Conservation (phyloP, 2,329 filamentous ascomycete genomes). For the Pestalotiopsis sp. region DNA sequence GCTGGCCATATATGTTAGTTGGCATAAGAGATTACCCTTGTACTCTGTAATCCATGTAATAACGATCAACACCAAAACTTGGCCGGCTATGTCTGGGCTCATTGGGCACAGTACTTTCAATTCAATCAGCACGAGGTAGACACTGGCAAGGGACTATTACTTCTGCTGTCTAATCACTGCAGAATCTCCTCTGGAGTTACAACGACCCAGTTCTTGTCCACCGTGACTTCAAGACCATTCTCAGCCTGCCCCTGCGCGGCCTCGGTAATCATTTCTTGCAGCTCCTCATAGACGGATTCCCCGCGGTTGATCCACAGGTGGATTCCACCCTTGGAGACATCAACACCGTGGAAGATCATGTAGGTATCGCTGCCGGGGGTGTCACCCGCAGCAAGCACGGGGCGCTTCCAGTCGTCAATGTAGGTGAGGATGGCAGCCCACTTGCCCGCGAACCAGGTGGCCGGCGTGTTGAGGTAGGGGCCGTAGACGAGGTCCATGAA, state of each 20-base stretch:
- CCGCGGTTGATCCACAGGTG: slow-evolving; percentile 46
- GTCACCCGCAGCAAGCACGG: slow-evolving; percentile 45
- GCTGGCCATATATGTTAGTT: no score
- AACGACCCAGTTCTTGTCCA: slow-evolving; percentile 48
- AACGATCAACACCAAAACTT: no score
- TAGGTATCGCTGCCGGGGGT: slow-evolving; percentile 46
- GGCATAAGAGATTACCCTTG: no score
- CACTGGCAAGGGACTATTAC: no score
- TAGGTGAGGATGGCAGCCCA: slow-evolving; percentile 46
- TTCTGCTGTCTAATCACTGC: slow-evolving; percentile 12
- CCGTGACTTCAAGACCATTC: slow-evolving; percentile 41
- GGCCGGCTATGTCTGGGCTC: no score
- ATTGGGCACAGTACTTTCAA: neutral
- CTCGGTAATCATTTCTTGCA: slow-evolving; percentile 40
- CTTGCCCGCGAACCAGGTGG: slow-evolving; percentile 47
- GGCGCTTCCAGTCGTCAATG: slow-evolving; percentile 46
- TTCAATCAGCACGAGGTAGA: neutral
- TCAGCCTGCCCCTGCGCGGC: slow-evolving; percentile 35
- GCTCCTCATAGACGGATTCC: slow-evolving; percentile 35
- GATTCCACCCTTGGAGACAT: slow-evolving; percentile 42
- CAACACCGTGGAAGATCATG: slow-evolving; percentile 48
- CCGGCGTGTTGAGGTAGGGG: slow-evolving; percentile 45
- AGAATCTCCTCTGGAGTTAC: slow-evolving; percentile 43
- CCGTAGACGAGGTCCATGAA: slow-evolving; percentile 44
- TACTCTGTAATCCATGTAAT: no score